These are phyloP conservation scores for Phyllosticta citrichinensis DNA, from an alignment of 2,329 filamentous ascomycete species.

Conservation along the genomic window DNA sequence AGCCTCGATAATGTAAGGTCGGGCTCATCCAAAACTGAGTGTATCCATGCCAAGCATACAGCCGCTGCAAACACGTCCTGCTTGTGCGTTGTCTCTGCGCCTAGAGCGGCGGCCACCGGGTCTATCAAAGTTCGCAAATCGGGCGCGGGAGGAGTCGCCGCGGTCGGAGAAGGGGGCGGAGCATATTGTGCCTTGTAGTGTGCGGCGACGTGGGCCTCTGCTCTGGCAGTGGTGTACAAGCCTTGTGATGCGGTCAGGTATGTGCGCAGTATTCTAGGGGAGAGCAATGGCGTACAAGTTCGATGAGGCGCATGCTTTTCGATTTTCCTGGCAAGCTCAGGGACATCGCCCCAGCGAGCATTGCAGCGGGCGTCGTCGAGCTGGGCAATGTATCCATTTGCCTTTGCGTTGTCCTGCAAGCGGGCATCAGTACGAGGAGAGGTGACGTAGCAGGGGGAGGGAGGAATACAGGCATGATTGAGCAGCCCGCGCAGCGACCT, in stretches of 20 bases:
- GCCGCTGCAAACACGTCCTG: conserved; percentile 64
- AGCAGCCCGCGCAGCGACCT: conserved; percentile 1
- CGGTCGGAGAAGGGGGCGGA: conserved; percentile 30
- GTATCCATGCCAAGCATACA: conserved; percentile 75
- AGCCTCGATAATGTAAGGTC: conserved; percentile 50
- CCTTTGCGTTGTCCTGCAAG: conserved; percentile 57
- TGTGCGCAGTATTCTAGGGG: conserved; percentile 10
- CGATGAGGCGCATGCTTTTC: conserved; percentile 84
- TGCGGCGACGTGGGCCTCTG: conserved; percentile 37
- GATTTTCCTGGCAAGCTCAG: conserved; percentile 84
- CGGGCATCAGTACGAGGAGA: conserved; percentile 1
- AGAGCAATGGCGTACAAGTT: conserved; percentile 53
- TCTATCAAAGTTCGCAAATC: conserved; percentile 11
- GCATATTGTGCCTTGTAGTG: conserved; percentile 30
- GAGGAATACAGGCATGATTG: conserved; percentile 6
- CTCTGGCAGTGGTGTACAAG: conserved; percentile 37
- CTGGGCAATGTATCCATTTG: conserved; percentile 66
- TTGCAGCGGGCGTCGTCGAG: conserved; percentile 83
- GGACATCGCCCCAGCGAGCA: conserved; percentile 75
- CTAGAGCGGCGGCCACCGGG: conserved; percentile 1
- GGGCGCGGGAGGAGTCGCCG: conserved; percentile 14
- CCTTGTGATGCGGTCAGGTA: conserved; percentile 18
- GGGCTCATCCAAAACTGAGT: conserved; percentile 68
- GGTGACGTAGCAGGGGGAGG: conserved; percentile 8
- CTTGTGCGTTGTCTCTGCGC: conserved; percentile 30